Base-by-base conservation (phyloP, 768 basidiomycete genomes). In the Suillus tomentosus region DNA sequence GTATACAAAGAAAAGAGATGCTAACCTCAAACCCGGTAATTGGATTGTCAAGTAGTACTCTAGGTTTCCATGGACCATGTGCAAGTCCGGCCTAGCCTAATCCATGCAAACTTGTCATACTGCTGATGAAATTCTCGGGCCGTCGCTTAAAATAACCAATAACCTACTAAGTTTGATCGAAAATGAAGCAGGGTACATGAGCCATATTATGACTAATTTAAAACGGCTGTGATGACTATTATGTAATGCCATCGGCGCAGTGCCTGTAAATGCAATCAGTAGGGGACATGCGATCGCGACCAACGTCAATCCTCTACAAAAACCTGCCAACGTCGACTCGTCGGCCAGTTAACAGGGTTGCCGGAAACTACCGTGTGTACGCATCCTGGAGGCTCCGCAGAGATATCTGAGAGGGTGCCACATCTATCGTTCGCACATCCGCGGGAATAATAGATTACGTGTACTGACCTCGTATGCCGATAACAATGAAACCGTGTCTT, bases 391-490 rank as follows among this genome's bases (percentile, higher is more conserved):
- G 61, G 27, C 34, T 71, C 42, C 37, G 55, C n/a, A 79, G 56
- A 27, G 78, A 75, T 42, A 47, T 63, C 78, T 79, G 57, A 9
- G 60, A 67, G 47, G 58, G 56, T 5, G 40, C 27, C 31, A 9
- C 8, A n/a, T 73, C 51, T 66, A 58, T 24, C 34, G 8, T 42
- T 53, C 42, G 53, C 27, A 24, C 22, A 10, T n/a, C 1, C 31
- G 31, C 31, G 31, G 31, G 5, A 3, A 47, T 27, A 24, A 17
- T 36, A 22, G 48, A 47, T 10, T n/a, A 13, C 13, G 19, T 19
- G 19, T 27, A 68, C 80, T 27, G 66, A 92, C 93, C 79, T 91
- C 88, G 73, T 97, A 97, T 63, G 80, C 78, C 51, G 81, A 76
- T 55, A 78, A 71, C 39, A 94, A 77, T 15, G 81, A 74, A 19